Evolutionary conservation across 805 yeast genomes (phyloP).

Genomic region (Hanseniaspora taiwanica): DNA sequence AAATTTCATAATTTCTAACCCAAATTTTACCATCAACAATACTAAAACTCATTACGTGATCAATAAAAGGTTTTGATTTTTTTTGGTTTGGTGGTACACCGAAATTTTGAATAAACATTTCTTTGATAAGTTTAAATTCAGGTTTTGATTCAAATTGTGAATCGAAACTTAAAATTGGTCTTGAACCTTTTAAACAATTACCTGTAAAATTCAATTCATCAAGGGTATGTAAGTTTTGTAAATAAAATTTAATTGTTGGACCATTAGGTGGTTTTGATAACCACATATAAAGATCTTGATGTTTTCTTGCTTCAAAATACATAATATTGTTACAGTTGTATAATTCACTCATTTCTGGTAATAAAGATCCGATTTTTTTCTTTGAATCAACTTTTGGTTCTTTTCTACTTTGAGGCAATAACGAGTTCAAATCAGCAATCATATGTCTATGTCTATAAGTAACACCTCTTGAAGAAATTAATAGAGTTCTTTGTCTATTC

Average conservation of each 20-base stretch:
- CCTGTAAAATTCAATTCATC: slow-evolving; percentile 96
- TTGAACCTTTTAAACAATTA: slow-evolving; percentile 86
- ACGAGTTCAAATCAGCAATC: slow-evolving; percentile 60
- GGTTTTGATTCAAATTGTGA: slow-evolving; percentile 54
- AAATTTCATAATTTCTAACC: slow-evolving; percentile 90
- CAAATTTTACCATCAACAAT: slow-evolving; percentile 89
- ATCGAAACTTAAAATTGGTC: slow-evolving; percentile 89
- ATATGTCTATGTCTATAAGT: slow-evolving; percentile 92
- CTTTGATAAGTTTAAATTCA: slow-evolving; percentile 55
- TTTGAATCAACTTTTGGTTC: slow-evolving; percentile 94
- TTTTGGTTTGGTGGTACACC: slow-evolving; percentile 95
- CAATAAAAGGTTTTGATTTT: slow-evolving; percentile 86
- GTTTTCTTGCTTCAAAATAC: slow-evolving; percentile 93
- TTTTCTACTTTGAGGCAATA: slow-evolving; percentile 89
- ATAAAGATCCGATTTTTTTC: slow-evolving; percentile 61
- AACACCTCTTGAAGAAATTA: slow-evolving; percentile 89
- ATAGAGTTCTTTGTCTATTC: slow-evolving; percentile 78
- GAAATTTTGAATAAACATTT: slow-evolving; percentile 65
- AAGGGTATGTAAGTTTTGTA: slow-evolving; percentile 90
- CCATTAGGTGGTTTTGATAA: slow-evolving; percentile 95
- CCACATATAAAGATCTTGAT: slow-evolving; percentile 90
- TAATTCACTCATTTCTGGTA: slow-evolving; percentile 91
- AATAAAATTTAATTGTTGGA: slow-evolving; percentile 85
- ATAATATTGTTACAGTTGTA: slow-evolving; percentile 93
- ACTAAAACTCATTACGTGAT: slow-evolving; percentile 87